Conservation (phyloP, 768 basidiomycete genomes). For the Crassisporium funariophilum region DNA sequence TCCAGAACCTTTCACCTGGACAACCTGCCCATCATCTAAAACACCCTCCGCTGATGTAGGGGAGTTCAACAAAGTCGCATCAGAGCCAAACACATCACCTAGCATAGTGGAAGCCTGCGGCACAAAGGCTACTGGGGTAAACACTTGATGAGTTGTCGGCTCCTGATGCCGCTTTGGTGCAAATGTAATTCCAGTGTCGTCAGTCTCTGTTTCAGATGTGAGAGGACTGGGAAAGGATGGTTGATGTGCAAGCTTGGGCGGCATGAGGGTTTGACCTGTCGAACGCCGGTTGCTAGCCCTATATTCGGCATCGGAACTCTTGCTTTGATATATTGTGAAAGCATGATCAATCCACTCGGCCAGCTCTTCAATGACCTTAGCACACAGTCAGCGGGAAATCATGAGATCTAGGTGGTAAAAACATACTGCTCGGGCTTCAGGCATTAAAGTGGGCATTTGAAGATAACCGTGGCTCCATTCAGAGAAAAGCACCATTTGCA, state of each 20-base stretch:
- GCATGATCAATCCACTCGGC: conserved; percentile 90
- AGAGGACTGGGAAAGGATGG: conserved; percentile 25
- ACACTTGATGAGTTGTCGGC: conserved; percentile 7
- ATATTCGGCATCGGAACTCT: conserved; percentile 11
- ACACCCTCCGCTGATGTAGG: no score
- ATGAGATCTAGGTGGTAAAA: conserved; percentile 5
- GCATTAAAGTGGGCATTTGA: conserved; percentile 90
- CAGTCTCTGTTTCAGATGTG: conserved; percentile 57
- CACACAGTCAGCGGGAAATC: conserved; percentile 6
- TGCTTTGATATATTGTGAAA: conserved; percentile 48
- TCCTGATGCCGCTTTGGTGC: conserved; percentile 50
- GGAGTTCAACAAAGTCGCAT: no score
- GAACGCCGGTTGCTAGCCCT: conserved; percentile 8
- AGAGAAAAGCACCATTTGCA: conserved; percentile 88
- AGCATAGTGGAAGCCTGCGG: no score
- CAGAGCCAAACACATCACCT: neutral
- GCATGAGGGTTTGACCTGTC: conserved; percentile 7
- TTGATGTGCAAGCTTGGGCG: conserved; percentile 12
- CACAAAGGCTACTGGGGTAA: conserved; percentile 5
- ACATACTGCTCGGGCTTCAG: conserved; percentile 68
- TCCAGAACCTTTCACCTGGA: no score
- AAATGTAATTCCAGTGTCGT: conserved; percentile 72
- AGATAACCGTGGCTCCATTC: conserved; percentile 98
- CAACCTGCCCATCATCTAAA: no score
- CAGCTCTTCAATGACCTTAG: conserved; percentile 32